phyloP scores from a whole-genome alignment of 257 asterid species.

The Gardenia jasminoides region DNA sequence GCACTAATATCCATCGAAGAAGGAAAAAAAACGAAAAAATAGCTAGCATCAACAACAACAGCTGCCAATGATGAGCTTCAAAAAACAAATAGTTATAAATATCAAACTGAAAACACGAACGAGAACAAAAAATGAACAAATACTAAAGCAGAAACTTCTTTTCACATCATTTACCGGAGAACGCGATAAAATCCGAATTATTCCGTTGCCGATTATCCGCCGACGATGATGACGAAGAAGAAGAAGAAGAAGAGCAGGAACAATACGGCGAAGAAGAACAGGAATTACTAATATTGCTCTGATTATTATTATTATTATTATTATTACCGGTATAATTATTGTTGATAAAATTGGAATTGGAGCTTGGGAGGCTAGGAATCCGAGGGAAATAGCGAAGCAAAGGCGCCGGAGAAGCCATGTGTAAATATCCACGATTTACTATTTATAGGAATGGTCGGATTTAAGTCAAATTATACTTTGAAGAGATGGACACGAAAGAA shows the following conservation, averaged over 20 bases:
- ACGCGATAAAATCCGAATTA: constrained; percentile 33
- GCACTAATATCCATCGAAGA: not conserved
- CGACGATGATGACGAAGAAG: constrained; percentile 38
- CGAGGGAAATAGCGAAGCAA: constrained; percentile 29
- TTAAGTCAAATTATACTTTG: no score
- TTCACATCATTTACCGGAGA: constrained; percentile 41
- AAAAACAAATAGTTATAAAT: not conserved
- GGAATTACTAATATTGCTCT: constrained; percentile 7
- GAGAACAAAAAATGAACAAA: no score
- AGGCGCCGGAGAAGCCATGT: constrained; percentile 46
- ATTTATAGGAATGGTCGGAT: no score
- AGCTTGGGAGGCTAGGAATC: not conserved
- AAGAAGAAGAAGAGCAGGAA: constrained; percentile 39
- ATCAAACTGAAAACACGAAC: no score
- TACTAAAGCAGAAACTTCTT: no score
- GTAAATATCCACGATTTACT: not conserved
- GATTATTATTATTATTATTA: not conserved
- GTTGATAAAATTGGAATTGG: constrained; percentile 1
- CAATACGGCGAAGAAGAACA: constrained; percentile 39
- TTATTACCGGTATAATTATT: not conserved
- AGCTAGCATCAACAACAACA: no score
- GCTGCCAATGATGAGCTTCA: not conserved
- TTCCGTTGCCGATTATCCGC: constrained; percentile 20
- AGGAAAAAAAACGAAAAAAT: not conserved
- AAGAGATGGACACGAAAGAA: no score